A percentile compares a stretch with the other conserved stretches of the same genome.
Evolutionary conservation across 2,329 filamentous ascomycete species (phyloP).

Genomic region (Bipolaris oryzae): DNA sequence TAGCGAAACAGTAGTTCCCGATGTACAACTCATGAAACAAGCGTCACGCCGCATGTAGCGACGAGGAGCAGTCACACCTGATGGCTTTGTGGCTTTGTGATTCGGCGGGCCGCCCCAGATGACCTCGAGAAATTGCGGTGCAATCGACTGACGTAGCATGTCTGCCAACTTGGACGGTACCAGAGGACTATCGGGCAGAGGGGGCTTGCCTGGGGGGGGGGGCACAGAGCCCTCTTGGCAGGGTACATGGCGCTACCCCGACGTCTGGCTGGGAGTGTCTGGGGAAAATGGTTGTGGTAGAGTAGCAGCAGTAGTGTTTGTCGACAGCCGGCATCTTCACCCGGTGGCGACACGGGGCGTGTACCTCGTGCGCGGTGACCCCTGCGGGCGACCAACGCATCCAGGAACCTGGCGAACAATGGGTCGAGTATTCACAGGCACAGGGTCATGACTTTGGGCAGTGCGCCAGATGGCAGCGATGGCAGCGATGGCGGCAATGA

Average conservation of each 20-base stretch:
- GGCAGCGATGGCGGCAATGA: slow-evolving; percentile 16
- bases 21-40: slow-evolving; percentile 51
- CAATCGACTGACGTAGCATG: slow-evolving; percentile 39
- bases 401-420: slow-evolving; percentile 39
- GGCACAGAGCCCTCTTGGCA: slow-evolving; percentile 22
- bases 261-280: slow-evolving; percentile 24
- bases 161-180: slow-evolving; percentile 17
- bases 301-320: background rate
- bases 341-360: slow-evolving; percentile 19
- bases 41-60: slow-evolving; percentile 42
- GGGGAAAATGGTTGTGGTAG: slow-evolving; percentile 30
- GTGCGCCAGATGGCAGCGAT: slow-evolving; percentile 14
- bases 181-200: slow-evolving; percentile 17
- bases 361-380: slow-evolving; percentile 31
- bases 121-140: slow-evolving; percentile 43
- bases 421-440: slow-evolving; percentile 18
- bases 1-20: slow-evolving; percentile 30
- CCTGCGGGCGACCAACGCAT: slow-evolving; percentile 23
- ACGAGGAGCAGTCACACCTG: slow-evolving; percentile 43
- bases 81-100: slow-evolving; percentile 42
- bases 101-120: slow-evolving; percentile 42
- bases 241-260: slow-evolving; percentile 27
- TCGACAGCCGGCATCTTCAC: slow-evolving; percentile 15
- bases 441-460: slow-evolving; percentile 12
- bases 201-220: background rate